phyloP scores from a whole-genome alignment of 140 eudicot genomes.

The Stevia rebaudiana region DNA sequence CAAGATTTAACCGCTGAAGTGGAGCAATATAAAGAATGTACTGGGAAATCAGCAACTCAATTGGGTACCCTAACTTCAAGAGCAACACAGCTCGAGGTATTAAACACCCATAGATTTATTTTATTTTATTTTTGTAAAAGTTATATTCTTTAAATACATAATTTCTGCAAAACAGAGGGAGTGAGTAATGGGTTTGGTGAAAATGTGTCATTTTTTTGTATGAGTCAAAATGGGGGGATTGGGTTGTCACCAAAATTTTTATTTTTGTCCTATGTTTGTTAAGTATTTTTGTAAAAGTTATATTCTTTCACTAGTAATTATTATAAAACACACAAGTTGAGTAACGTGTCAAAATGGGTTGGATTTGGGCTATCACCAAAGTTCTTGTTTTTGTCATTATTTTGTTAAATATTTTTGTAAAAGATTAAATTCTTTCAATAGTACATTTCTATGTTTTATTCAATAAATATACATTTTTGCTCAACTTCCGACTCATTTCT shows the following conservation, averaged over 20 bases:
- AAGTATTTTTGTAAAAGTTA: background rate
- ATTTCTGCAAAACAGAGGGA: background rate
- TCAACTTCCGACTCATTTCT: background rate
- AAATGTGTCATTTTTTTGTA: background rate
- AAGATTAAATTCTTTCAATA: background rate
- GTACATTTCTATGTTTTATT: background rate
- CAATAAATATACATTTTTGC: background rate
- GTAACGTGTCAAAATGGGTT: background rate
- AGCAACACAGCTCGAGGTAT: constrained; percentile 73
- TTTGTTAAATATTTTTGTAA: background rate
- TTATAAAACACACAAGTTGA: background rate
- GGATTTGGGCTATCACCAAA: background rate
- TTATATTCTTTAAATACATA: too few relatives aligned
- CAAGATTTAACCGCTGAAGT: constrained; percentile 52
- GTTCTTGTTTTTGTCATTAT: background rate
- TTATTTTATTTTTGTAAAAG: background rate
- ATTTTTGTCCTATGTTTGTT: background rate
- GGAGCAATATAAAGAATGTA: constrained; percentile 48
- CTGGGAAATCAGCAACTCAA: constrained; percentile 52
- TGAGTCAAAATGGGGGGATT: background rate
- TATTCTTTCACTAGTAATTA: background rate
- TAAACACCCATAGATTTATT: background rate
- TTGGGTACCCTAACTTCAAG: constrained; percentile 52
- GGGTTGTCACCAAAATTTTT: background rate
- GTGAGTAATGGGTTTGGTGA: background rate